phyloP scores from a whole-genome alignment of 352 stramenopile genomes.

The Globisporangium alternatum region DNA sequence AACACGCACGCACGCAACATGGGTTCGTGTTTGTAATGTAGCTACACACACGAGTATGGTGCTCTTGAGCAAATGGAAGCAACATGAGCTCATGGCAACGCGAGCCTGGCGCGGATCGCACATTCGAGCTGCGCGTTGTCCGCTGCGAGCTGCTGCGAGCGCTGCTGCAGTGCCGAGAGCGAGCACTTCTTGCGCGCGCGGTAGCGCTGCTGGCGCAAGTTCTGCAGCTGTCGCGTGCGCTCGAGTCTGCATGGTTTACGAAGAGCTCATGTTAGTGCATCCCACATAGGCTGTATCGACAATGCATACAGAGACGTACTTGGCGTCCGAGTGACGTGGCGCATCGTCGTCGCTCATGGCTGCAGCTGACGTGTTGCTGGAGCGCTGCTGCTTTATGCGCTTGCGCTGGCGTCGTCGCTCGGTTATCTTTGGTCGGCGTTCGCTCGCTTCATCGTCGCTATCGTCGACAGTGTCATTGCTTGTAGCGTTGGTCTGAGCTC shows the following conservation, averaged over 20 bases:
- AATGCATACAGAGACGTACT: not conserved
- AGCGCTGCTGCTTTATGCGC: not conserved
- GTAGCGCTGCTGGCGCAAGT: constrained; percentile 41
- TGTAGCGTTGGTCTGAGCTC: not conserved
- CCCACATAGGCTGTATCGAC: not conserved
- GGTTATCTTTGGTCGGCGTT: not conserved
- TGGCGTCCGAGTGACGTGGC: not conserved
- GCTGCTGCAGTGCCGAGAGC: constrained; percentile 25
- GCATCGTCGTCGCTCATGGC: not conserved
- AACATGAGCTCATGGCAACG: not conserved
- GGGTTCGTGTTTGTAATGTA: not conserved
- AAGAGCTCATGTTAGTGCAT: not conserved
- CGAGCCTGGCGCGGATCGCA: not conserved
- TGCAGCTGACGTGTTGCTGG: not conserved
- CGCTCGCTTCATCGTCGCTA: not conserved
- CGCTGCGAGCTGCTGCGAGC: not conserved
- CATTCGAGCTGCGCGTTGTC: constrained; percentile 15
- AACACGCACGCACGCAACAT: constrained; percentile 1
- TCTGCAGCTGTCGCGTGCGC: constrained; percentile 38
- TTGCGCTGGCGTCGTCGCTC: not conserved
- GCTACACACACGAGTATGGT: not conserved
- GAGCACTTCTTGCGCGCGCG: constrained; percentile 45
- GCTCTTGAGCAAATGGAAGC: no score
- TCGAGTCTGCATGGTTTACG: constrained; percentile 19
- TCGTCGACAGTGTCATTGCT: no score